Conservation (phyloP, 306 rosid genomes). For the Malus asiatica region DNA sequence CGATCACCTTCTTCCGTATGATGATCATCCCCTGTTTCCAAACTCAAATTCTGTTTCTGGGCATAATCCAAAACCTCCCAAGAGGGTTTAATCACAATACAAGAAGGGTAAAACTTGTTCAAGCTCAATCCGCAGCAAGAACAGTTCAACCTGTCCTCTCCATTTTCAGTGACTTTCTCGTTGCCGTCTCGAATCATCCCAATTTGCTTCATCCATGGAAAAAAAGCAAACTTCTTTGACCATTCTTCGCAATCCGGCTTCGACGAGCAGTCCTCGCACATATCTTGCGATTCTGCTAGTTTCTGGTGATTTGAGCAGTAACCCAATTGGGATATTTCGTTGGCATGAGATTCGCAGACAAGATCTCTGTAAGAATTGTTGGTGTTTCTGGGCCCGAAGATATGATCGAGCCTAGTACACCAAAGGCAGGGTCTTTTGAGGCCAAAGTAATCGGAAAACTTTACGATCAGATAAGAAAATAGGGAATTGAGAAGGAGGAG, state of each 20-base stretch:
- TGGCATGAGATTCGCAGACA: conserved; percentile 74
- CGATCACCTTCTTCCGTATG: conserved; percentile 35
- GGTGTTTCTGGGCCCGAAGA: conserved; percentile 47
- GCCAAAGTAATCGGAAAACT: conserved; percentile 79
- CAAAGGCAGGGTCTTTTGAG: conserved; percentile 79
- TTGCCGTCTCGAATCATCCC: conserved; percentile 33
- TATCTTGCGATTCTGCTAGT: conserved; percentile 48
- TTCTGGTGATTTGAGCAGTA: conserved; percentile 65
- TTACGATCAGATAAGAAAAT: conserved; percentile 67
- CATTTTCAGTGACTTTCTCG: conserved; percentile 28
- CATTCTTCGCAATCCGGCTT: conserved; percentile 32
- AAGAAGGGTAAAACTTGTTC: conserved; percentile 53
- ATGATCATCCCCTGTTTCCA: conserved; percentile 30
- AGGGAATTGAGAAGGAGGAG: conserved; percentile 78
- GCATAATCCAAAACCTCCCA: conserved; percentile 49
- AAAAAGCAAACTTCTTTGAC: conserved; percentile 45
- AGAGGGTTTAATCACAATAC: conserved; percentile 61
- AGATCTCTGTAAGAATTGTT: conserved; percentile 55
- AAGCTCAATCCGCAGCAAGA: conserved; percentile 73
- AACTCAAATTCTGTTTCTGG: conserved; percentile 39
- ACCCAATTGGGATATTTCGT: conserved; percentile 65
- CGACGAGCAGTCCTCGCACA: conserved; percentile 82
- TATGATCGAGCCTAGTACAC: conserved; percentile 83
- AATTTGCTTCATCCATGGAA: conserved; percentile 64
- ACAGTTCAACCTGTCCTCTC: conserved; percentile 42